A percentile compares a stretch with the other conserved stretches of the same genome.
These are phyloP conservation scores for Kuraishia borneana DNA, from an alignment of 805 yeast species.

Conservation along the genomic window DNA sequence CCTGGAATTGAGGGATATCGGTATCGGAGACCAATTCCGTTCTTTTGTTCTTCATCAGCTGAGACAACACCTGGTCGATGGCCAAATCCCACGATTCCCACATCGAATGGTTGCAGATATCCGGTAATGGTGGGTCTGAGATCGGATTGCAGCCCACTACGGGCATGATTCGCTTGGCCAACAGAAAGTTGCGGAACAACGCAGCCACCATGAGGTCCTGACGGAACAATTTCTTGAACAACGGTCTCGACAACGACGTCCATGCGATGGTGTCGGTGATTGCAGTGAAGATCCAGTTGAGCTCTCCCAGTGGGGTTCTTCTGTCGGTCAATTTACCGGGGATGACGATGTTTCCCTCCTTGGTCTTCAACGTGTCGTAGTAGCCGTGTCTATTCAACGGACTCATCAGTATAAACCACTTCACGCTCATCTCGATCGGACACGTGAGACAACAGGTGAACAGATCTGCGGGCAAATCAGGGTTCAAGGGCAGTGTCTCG, in stretches of 20 bases:
- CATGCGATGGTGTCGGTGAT: constrained; percentile 97
- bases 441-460: constrained; percentile 93
- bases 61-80: constrained; percentile 82
- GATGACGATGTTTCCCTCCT: constrained; percentile 50
- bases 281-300: constrained; percentile 96
- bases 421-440: constrained; percentile 88
- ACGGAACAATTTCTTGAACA: constrained; percentile 82
- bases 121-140: constrained; percentile 89
- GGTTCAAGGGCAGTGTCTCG: constrained; percentile 85
- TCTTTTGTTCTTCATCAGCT: constrained; percentile 34
- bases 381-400: constrained; percentile 44
- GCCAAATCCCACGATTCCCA: constrained; percentile 99
- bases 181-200: constrained; percentile 77
- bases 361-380: constrained; percentile 34
- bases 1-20: constrained; percentile 19
- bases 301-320: constrained; percentile 90
- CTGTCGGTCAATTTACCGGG: constrained; percentile 91
- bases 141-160: constrained; percentile 88
- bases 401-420: constrained; percentile 83
- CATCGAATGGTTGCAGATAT: constrained; percentile 75
- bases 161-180: constrained; percentile 92
- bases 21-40: constrained; percentile 10
- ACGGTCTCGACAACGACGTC: constrained; percentile 79
- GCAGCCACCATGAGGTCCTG: constrained; percentile 98
- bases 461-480: constrained; percentile 90